Percentiles rank a stretch among this genome's conserved stretches.
phyloP scores from a whole-genome alignment of 2,329 filamentous ascomycete species.

The Penicillium capsulatum region DNA sequence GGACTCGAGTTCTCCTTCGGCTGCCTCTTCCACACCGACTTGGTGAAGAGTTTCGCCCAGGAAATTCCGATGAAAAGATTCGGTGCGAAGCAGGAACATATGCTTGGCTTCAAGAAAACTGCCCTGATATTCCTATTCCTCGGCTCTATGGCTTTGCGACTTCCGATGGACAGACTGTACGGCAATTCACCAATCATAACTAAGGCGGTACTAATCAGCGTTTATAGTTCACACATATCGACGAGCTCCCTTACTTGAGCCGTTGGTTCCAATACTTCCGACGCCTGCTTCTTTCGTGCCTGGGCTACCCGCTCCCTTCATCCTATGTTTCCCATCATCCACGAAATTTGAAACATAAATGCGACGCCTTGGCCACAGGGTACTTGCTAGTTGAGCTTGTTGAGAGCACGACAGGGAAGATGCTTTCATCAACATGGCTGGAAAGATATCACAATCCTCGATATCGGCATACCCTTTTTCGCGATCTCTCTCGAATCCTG shows the following conservation, averaged over 20 bases:
- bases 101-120: constrained; percentile 37
- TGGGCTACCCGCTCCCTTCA: constrained; percentile 5
- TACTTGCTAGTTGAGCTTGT: constrained; percentile 16
- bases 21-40: constrained; percentile 31
- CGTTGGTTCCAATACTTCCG: constrained; percentile 1
- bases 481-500: constrained; percentile 3
- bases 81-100: constrained; percentile 41
- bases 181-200: not conserved
- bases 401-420: constrained; percentile 5
- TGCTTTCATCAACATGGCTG: constrained; percentile 15
- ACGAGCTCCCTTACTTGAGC: not conserved
- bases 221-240: constrained; percentile 1
- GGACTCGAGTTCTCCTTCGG: constrained; percentile 24
- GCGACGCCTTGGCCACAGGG: not conserved
- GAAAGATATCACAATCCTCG: constrained; percentile 3
- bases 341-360: not conserved
- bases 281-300: not conserved
- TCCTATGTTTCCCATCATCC: constrained; percentile 2
- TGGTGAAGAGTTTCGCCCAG: constrained; percentile 36
- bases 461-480: constrained; percentile 4
- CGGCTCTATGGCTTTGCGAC: constrained; percentile 12
- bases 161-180: not conserved
- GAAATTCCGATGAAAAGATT: constrained; percentile 44
- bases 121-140: constrained; percentile 12
- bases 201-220: not conserved